Percentiles rank a stretch among this genome's conserved stretches.
Evolutionary conservation across 75 land plant species (phyloP).

Genomic region (Larix kaempferi): DNA sequence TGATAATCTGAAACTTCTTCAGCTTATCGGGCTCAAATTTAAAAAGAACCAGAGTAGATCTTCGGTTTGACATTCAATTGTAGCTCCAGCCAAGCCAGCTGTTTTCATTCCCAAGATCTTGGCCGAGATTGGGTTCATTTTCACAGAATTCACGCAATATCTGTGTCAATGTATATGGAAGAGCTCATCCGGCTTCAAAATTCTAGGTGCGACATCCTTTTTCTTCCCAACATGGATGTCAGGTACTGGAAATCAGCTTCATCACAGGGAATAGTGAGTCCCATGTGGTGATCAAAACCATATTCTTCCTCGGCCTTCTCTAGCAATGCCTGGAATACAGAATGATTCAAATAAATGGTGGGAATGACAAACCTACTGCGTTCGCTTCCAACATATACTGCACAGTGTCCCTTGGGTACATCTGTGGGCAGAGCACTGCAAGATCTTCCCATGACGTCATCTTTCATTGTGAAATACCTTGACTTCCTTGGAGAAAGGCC

Average conservation of each 20-base stretch:
- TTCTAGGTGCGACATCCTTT: not conserved
- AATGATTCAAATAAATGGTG: slow-evolving; percentile 39
- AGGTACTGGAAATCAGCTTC: slow-evolving; percentile 17
- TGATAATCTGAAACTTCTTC: no score
- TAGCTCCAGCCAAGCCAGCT: no score
- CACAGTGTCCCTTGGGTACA: slow-evolving; percentile 24
- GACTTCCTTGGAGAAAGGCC: not conserved
- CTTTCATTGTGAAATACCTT: not conserved
- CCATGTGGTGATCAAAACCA: no score
- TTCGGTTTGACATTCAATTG: no score
- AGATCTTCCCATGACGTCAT: not conserved
- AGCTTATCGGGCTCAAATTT: no score
- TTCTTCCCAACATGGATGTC: not conserved
- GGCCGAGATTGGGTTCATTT: no score
- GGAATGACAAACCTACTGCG: slow-evolving; percentile 15
- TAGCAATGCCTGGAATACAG: slow-evolving; percentile 32
- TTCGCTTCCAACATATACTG: slow-evolving; percentile 66
- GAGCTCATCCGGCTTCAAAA: not conserved
- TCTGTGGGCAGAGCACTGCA: not conserved
- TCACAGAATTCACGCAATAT: no score
- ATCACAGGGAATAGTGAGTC: slow-evolving; percentile 60
- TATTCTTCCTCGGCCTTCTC: no score
- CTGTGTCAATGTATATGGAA: not conserved
- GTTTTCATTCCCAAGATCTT: no score
- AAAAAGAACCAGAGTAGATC: no score